A percentile compares a stretch with the other conserved stretches of the same genome.
These are phyloP conservation scores for Chaetomium olivaceum DNA, from an alignment of 2,329 filamentous ascomycete species.

Conservation along the genomic window DNA sequence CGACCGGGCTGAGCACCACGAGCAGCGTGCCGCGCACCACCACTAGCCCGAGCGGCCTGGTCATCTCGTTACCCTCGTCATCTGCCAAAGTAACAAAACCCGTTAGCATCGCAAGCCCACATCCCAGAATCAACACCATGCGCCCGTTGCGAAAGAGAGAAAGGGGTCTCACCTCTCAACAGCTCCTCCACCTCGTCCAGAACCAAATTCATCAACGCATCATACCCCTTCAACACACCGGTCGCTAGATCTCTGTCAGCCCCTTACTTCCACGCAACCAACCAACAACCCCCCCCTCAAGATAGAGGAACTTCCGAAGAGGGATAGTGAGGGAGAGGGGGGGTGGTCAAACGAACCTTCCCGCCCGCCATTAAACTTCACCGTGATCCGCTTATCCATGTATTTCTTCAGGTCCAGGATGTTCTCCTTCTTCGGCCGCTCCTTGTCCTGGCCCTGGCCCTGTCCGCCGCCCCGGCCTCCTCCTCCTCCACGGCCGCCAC, in stretches of 20 bases:
- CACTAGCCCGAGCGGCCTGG: conserved; percentile 78
- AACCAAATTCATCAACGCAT: conserved; percentile 97
- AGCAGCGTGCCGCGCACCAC: conserved; percentile 91
- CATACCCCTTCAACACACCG: conserved; percentile 90
- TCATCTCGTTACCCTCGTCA: conserved; percentile 85
- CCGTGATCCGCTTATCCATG: conserved; percentile 91
- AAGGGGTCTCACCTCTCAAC: conserved; percentile 68
- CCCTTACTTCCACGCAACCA: no score
- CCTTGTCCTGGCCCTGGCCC: conserved; percentile 54
- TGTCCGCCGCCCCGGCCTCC: conserved; percentile 38
- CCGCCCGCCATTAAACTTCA: conserved; percentile 94
- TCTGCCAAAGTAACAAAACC: conserved; percentile 55
- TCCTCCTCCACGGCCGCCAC: conserved; percentile 42
- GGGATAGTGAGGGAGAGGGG: no score
- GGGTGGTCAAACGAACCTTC: conserved; percentile 63
- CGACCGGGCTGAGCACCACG: conserved; percentile 86
- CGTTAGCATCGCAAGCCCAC: neutral
- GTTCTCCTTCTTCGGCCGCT: conserved; percentile 96
- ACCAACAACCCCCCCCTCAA: no score
- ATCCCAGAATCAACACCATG: neutral
- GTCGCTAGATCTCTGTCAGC: conserved; percentile 59
- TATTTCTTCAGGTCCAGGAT: conserved; percentile 95
- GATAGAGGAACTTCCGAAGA: no score
- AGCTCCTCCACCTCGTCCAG: conserved; percentile 91
- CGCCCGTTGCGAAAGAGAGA: neutral